Conservation (phyloP, 1,284 basidiomycete genomes). For the Anthracocystis walkeri region DNA sequence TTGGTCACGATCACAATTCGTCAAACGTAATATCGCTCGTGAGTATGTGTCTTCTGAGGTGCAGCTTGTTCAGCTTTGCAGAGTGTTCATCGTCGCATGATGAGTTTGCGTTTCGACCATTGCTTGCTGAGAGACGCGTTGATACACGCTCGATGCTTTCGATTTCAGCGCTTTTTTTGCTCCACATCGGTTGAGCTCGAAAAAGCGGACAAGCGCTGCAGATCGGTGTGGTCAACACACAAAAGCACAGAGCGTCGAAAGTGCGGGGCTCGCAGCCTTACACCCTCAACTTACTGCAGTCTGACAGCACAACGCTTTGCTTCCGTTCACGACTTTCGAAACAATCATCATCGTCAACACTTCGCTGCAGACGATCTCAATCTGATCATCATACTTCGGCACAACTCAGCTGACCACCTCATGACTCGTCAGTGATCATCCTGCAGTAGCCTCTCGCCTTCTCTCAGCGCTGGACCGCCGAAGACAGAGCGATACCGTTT, state of each 20-base stretch:
- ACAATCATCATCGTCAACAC: neutral
- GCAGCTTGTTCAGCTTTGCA: no score
- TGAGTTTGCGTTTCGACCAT: no score
- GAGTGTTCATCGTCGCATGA: no score
- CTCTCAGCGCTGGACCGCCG: neutral
- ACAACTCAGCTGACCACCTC: neutral
- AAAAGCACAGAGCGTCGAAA: neutral
- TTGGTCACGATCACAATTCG: no score
- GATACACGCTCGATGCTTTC: no score
- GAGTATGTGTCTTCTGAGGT: no score
- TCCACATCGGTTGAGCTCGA: constrained; percentile 15
- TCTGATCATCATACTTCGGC: neutral
- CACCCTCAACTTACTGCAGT: neutral
- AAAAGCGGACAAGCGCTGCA: constrained; percentile 12
- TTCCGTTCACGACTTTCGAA: constrained; percentile 4
- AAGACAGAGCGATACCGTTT: neutral
- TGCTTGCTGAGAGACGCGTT: no score
- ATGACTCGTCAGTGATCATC: no score
- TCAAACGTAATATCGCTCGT: no score
- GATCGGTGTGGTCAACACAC: constrained; percentile 15
- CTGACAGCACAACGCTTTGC: constrained; percentile 9
- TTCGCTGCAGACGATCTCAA: neutral
- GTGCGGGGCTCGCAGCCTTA: constrained; percentile 12
- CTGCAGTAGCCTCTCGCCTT: neutral
- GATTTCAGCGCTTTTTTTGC: neutral